Evolutionary conservation across 2,329 filamentous ascomycete species (phyloP), one percentile per base, ranked within the genome.

Genomic region (Xylariaceae sp.): DNA sequence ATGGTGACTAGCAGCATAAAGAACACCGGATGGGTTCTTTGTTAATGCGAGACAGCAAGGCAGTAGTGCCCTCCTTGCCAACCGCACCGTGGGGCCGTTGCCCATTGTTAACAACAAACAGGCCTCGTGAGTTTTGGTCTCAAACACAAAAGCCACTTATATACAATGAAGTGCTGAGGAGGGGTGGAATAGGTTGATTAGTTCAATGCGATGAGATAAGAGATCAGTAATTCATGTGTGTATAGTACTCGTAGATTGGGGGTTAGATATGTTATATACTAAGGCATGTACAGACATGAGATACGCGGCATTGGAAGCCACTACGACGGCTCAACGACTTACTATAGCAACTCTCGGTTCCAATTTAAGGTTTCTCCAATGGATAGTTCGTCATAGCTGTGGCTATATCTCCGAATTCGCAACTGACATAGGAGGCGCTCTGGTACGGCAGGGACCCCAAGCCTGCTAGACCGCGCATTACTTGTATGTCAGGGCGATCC

Each of bases 61-160:
- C 33, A 56, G 47, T 41, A 57, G 49, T 37, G 50, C 49, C n/a
- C 51, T 42, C 52, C 56, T n/a, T 61, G 46, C 54, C 44, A 23
- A 58, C n/a, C n/a, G 43, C 29, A 46, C 45, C 27, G 12, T 16
- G 17, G 52, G 35, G 29, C 42, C 40, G 49, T 51, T 56, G 20
- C 59, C 44, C 59, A 61, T 62, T 43, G 52, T 58, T 32, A 54
- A 50, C 33, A 35, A 40, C 44, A n/a, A n/a, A n/a, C n/a, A n/a
- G n/a, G n/a, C n/a, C n/a, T n/a, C n/a, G n/a, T n/a, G n/a, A n/a
- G n/a, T n/a, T n/a, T n/a, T n/a, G n/a, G n/a, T n/a, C n/a, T n/a
- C n/a, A n/a, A n/a, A n/a, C n/a, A n/a, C n/a, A n/a, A n/a, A n/a
- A n/a, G n/a, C n/a, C n/a, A n/a, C n/a, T n/a, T n/a, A n/a, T n/a